Evolutionary conservation across 129 eudicot species (phyloP).

Genomic region (Solidago caesia): DNA sequence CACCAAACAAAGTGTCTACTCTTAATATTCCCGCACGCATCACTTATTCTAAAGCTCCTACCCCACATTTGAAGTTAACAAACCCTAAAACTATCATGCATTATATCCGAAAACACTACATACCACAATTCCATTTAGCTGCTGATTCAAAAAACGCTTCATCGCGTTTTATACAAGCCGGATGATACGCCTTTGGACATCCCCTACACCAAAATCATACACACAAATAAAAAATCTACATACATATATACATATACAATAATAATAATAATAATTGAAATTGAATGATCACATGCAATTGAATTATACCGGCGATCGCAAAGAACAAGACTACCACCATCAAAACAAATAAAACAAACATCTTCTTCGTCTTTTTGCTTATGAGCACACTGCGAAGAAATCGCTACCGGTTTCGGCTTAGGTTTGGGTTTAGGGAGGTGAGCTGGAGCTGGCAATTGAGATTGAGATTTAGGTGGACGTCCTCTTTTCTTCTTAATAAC

Average conservation of each 20-base stretch:
- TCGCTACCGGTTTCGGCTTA: constrained; percentile 6
- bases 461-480: constrained; percentile 51
- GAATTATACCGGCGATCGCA: constrained; percentile 74
- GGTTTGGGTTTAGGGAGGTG: constrained; percentile 1
- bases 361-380: constrained; percentile 51
- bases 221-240: not conserved
- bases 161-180: constrained; percentile 79
- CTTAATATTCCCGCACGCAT: not conserved
- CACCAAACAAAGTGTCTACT: not conserved
- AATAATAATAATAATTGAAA: not conserved
- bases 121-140: constrained; percentile 86
- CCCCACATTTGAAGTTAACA: not conserved
- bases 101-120: constrained; percentile 21
- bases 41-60: not conserved
- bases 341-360: constrained; percentile 96
- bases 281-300: constrained; percentile 23
- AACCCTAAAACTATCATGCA: not conserved
- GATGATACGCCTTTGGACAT: constrained; percentile 96
- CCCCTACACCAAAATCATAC: constrained; percentile 45
- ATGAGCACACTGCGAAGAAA: too few species aligned
- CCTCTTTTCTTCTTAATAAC: constrained; percentile 68
- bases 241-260: not conserved
- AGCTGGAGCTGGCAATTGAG: too few species aligned
- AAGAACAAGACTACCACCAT: constrained; percentile 87
- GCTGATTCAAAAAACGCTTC: constrained; percentile 72